Evolutionary conservation across 495 filamentous ascomycete genomes (phyloP).

Genomic region (Gamarada debralockiae): DNA sequence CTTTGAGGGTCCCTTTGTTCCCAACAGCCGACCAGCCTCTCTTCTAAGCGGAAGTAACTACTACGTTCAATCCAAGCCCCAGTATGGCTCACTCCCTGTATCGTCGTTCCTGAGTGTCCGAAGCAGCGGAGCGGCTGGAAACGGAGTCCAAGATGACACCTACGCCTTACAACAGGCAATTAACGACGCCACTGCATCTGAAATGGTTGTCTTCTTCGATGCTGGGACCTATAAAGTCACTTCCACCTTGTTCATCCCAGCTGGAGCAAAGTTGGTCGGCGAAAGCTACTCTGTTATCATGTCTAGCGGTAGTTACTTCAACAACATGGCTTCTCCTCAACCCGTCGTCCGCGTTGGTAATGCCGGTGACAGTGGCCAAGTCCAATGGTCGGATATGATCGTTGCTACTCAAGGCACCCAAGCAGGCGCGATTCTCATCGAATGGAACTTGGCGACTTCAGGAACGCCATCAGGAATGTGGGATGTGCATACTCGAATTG

Average conservation of each 20-base stretch:
- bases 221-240: constrained; percentile 80
- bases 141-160: constrained; percentile 66
- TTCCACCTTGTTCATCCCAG: constrained; percentile 77
- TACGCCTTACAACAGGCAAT: constrained; percentile 65
- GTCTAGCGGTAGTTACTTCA: constrained; percentile 67
- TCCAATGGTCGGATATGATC: constrained; percentile 82
- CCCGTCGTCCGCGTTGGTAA: constrained; percentile 75
- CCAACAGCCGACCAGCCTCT: constrained; percentile 54
- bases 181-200: constrained; percentile 51
- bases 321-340: constrained; percentile 62
- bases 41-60: constrained; percentile 51
- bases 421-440: constrained; percentile 82
- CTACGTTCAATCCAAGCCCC: constrained; percentile 67
- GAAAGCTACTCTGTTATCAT: constrained; percentile 89
- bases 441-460: constrained; percentile 79
- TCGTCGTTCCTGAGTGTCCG: constrained; percentile 72
- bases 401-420: constrained; percentile 74
- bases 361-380: constrained; percentile 70
- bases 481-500: constrained; percentile 88
- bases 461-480: constrained; percentile 74
- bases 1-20: constrained; percentile 44
- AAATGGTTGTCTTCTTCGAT: constrained; percentile 80
- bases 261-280: constrained; percentile 73
- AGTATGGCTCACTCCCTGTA: constrained; percentile 59
- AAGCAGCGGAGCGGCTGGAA: constrained; percentile 73